Evolutionary conservation across 805 yeast genomes (phyloP), one percentile per base, ranked within the genome.

Genomic region (Zygosaccharomyces rouxii): DNA sequence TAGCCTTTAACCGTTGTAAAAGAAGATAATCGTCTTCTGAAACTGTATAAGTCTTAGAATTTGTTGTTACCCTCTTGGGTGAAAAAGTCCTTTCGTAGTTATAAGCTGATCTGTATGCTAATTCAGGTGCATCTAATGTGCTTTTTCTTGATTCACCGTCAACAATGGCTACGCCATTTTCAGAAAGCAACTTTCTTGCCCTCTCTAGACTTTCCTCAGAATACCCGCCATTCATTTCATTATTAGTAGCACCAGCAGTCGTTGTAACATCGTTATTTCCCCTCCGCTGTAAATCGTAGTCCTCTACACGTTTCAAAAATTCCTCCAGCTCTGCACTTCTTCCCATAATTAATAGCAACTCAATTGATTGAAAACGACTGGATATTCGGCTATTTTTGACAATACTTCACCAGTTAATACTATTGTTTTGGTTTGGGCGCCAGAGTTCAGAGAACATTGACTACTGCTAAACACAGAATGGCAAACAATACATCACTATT

Each of bases 11-110:
- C 35, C 50, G 47, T 47, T 59, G 61, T 26, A 65, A 42, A 5
- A 65, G 44, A 7, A 51, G 38, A 48, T 58, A 65, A 40, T 65
- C 69, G 22, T 62, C 68, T 37, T 61, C 62, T 2, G 66, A 59
- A 5, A 65, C 52, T 1, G 54, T 42, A 40, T 49, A 63, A 7
- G 54, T 52, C 26, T 47, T 53, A 5, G 19, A 42, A 3, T 39
- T 35, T 26, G 30, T 29, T 19, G 44, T 43, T 2, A 48, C 21
- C 35, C 53, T 56, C 47, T 52, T 56, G 11, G 65, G 64, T 4
- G 66, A 59, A 33, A 62, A 62, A 1, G 66, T 56, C 52, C 50
- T 59, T 38, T 63, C 67, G 52, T 58, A 64, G 31, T 59, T 65
- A 43, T 64, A 65, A 2, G 67, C 68, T 22, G 68, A 62, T 40